Evolutionary conservation across 1,139 yeast genomes (phyloP).

Genomic region (Sugiyamaella sp.): DNA sequence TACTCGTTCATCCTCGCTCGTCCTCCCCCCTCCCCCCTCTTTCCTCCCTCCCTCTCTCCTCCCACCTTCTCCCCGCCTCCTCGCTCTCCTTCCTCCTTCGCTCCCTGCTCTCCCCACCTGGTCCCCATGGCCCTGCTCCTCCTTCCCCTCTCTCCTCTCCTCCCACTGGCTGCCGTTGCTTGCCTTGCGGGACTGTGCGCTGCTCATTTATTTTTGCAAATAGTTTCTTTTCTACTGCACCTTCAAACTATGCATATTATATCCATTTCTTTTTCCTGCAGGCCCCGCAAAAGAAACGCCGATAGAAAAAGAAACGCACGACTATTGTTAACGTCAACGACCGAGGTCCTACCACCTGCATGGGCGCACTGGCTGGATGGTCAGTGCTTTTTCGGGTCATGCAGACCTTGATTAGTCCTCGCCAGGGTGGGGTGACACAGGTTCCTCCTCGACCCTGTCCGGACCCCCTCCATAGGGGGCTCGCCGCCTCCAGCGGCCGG

Average conservation of each 20-base stretch:
- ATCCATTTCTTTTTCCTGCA: neutral
- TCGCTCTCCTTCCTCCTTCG: neutral
- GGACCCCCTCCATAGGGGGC: no score
- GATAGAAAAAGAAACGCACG: neutral
- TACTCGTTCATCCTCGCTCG: no score
- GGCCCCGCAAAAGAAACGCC: neutral
- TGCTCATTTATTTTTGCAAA: neutral
- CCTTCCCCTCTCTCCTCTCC: neutral
- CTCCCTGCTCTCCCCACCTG: neutral
- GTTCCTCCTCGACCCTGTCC: no score
- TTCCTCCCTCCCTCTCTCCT: neutral
- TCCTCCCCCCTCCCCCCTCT: neutral
- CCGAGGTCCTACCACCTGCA: neutral
- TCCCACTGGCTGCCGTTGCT: no score
- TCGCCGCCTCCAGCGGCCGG: constrained; percentile 3
- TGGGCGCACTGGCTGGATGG: neutral
- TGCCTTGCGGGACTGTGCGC: no score
- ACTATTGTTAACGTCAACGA: neutral
- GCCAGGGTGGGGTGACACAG: neutral
- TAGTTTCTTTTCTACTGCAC: neutral
- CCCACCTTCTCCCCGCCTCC: neutral
- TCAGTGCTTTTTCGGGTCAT: neutral
- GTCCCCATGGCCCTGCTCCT: neutral
- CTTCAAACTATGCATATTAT: neutral
- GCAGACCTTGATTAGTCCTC: neutral